Percentiles rank a stretch among this genome's conserved stretches.
phyloP scores from a whole-genome alignment of 2,329 filamentous ascomycete genomes.

The Cercospora citrullina region DNA sequence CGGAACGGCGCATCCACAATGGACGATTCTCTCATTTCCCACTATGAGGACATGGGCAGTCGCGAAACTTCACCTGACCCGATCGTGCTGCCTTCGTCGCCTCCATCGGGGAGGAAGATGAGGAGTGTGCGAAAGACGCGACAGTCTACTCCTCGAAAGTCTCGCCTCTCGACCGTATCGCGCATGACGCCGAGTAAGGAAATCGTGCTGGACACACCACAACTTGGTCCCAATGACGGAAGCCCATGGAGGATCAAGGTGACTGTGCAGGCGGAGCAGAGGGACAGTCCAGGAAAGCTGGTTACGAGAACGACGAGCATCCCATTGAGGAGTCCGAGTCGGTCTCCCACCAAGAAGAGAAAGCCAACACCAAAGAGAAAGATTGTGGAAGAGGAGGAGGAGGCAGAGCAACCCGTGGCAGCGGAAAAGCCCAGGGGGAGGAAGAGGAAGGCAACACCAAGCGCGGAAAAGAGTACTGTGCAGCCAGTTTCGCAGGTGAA shows the following conservation, averaged over 20 bases:
- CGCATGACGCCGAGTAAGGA: conserved; percentile 46
- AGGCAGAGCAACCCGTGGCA: not conserved
- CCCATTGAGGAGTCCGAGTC: conserved; percentile 42
- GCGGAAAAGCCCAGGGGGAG: conserved; percentile 16
- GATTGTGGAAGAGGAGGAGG: conserved; percentile 24
- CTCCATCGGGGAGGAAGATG: conserved; percentile 25
- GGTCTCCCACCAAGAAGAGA: conserved; percentile 24
- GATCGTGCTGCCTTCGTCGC: conserved; percentile 39
- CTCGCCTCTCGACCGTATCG: conserved; percentile 13
- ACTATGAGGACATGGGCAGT: conserved; percentile 12
- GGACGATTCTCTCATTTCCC: conserved; percentile 7
- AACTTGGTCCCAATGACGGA: conserved; percentile 34
- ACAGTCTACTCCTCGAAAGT: conserved; percentile 17
- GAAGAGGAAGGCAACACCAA: conserved; percentile 37
- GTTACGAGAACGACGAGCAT: conserved; percentile 41
- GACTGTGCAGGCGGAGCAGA: conserved; percentile 52
- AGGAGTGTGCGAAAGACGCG: conserved; percentile 4
- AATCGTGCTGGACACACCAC: conserved; percentile 47
- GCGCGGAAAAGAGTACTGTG: conserved; percentile 19
- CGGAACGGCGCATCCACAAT: not conserved
- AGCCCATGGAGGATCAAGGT: conserved; percentile 54
- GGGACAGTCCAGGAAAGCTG: conserved; percentile 28
- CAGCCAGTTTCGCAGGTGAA: not conserved
- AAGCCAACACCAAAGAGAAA: conserved; percentile 34
- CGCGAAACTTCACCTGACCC: conserved; percentile 39